Conservation (phyloP, 1,139 yeast genomes). For the Suhomyces coccinellae region DNA sequence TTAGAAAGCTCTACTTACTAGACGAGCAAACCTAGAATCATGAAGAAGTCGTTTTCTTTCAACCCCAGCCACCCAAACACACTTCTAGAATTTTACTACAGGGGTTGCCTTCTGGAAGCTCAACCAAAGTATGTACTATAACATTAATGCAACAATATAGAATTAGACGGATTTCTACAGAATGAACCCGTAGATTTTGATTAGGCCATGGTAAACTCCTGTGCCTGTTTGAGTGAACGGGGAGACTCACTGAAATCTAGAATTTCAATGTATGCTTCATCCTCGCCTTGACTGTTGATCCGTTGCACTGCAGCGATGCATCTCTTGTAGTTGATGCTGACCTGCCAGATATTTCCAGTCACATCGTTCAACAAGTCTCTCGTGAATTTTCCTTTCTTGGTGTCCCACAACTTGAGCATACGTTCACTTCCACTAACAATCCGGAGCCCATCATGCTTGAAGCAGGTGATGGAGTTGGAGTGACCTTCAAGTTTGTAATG, state of each 20-base stretch:
- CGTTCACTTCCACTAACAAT: conserved; percentile 88
- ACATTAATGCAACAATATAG: conserved; percentile 2
- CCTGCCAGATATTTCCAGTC: conserved; percentile 92
- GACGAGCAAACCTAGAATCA: conserved; percentile 19
- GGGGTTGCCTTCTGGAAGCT: conserved; percentile 3
- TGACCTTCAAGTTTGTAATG: conserved; percentile 79
- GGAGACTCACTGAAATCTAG: conserved; percentile 69
- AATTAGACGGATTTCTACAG: not conserved
- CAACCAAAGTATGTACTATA: not conserved
- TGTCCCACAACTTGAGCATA: conserved; percentile 81
- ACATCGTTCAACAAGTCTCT: conserved; percentile 75
- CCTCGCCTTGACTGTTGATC: conserved; percentile 43
- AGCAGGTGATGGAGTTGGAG: conserved; percentile 87
- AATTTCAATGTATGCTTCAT: conserved; percentile 72
- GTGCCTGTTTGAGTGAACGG: conserved; percentile 3
- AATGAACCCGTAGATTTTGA: not conserved
- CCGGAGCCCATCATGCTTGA: conserved; percentile 82
- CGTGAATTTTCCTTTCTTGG: conserved; percentile 71
- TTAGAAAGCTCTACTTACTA: conserved; percentile 35
- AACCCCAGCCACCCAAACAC: not conserved
- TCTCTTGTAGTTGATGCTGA: conserved; percentile 76
- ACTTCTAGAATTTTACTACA: not conserved
- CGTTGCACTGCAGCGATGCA: conserved; percentile 94
- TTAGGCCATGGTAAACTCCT: conserved; percentile 4
- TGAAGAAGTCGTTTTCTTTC: not conserved